Percentiles rank a stretch among this genome's conserved stretches.
phyloP scores from a whole-genome alignment of 2,329 filamentous ascomycete species.

The Chrysoporthe deuterocubensis region DNA sequence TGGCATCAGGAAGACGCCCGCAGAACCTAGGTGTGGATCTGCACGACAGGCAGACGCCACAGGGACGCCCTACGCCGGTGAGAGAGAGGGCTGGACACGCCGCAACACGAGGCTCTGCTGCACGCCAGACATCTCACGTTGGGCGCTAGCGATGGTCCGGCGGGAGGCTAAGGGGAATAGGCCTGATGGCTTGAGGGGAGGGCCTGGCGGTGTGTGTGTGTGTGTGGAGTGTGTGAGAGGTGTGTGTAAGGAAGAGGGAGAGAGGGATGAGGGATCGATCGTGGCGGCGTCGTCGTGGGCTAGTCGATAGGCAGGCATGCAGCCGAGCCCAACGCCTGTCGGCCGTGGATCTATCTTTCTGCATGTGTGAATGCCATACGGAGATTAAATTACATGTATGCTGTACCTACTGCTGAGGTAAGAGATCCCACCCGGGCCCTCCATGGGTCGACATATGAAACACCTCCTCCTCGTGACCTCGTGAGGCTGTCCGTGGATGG shows the following conservation, averaged over 20 bases:
- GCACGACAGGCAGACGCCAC: not conserved
- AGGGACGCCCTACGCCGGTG: not conserved
- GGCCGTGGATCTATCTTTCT: not conserved
- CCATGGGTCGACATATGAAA: not conserved
- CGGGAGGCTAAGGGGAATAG: not conserved
- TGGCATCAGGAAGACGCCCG: too few relatives aligned
- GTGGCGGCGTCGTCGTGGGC: not conserved
- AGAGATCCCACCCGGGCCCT: not conserved
- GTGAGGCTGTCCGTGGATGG: slow-evolving; percentile 5
- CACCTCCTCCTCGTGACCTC: slow-evolving; percentile 4
- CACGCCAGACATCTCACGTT: not conserved
- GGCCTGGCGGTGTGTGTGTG: not conserved
- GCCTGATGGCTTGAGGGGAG: not conserved
- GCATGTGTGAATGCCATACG: not conserved
- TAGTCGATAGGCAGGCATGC: not conserved
- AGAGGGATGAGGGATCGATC: not conserved
- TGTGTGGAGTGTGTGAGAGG: not conserved
- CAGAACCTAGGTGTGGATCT: too few relatives aligned
- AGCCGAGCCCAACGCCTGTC: slow-evolving; percentile 6
- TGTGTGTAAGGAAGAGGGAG: not conserved
- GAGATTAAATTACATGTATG: not conserved
- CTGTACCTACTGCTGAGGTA: not conserved
- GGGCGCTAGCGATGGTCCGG: not conserved
- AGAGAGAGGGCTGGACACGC: not conserved
- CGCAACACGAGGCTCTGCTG: not conserved